phyloP scores from a whole-genome alignment of 257 asterid species.

The Leonotis leonurus region DNA sequence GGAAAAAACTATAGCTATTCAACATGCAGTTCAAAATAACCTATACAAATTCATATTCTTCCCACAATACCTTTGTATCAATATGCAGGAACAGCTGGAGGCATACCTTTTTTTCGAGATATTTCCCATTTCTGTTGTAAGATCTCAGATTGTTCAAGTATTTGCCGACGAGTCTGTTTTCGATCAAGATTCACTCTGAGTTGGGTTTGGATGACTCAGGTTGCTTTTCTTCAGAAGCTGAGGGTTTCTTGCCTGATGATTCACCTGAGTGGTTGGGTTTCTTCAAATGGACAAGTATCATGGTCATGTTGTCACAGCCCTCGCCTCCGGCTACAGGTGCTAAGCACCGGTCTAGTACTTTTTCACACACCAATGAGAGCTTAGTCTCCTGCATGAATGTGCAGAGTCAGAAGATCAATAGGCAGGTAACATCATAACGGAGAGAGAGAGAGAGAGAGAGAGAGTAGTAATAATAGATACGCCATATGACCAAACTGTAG shows the following conservation, averaged over 20 bases:
- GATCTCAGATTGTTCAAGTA: neutral
- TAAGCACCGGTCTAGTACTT: constrained; percentile 69
- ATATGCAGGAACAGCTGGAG: neutral
- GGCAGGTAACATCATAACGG: too few relatives aligned
- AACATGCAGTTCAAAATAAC: neutral
- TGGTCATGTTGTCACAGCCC: constrained; percentile 97
- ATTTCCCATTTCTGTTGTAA: too few relatives aligned
- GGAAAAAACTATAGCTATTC: neutral
- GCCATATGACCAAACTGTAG: too few relatives aligned
- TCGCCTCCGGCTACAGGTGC: constrained; percentile 83
- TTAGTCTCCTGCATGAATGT: constrained; percentile 52
- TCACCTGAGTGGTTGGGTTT: constrained; percentile 27
- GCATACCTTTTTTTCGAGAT: neutral
- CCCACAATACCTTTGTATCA: neutral
- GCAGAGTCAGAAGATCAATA: too few relatives aligned
- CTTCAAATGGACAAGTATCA: constrained; percentile 77
- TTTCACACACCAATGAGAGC: constrained; percentile 73
- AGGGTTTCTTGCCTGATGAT: constrained; percentile 24
- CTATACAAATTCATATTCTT: constrained; percentile 5
- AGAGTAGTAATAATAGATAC: too few relatives aligned
- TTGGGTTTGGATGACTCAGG: constrained; percentile 1
- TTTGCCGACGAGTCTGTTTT: neutral
- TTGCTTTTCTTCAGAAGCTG: constrained; percentile 21
- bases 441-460: too few relatives aligned
- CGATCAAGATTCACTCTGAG: neutral